Percentiles rank a stretch among this genome's conserved stretches.
Evolutionary conservation across 257 asterid genomes (phyloP).

Genomic region (Gynochthodes officinalis): DNA sequence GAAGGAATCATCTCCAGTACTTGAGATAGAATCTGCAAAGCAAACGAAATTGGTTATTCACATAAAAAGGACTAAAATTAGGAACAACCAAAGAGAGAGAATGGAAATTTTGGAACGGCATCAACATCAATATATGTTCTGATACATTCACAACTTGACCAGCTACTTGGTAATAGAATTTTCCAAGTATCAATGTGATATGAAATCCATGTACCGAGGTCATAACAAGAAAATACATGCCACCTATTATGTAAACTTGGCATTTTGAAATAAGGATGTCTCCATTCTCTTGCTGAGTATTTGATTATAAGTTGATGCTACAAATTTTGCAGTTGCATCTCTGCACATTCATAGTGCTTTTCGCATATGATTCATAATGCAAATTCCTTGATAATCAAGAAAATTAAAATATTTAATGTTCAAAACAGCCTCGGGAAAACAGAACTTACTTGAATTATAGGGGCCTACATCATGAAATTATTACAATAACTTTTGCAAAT

Average conservation of each 20-base stretch:
- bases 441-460: not conserved
- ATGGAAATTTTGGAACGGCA: not conserved
- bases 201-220: no score
- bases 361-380: not conserved
- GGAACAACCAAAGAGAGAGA: constrained; percentile 3
- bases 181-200: not conserved
- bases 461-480: not conserved
- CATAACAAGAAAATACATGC: not conserved
- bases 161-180: not conserved
- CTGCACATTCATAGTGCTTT: not conserved
- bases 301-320: not conserved
- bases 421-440: not conserved
- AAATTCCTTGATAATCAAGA: not conserved
- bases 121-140: not conserved
- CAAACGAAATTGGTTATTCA: constrained; percentile 19
- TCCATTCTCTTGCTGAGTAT: not conserved
- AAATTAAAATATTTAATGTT: not conserved
- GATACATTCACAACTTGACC: not conserved
- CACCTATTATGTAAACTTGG: not conserved
- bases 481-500: not conserved
- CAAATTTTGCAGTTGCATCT: not conserved
- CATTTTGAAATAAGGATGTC: not conserved
- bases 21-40: constrained; percentile 59
- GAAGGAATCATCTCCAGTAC: constrained; percentile 78
- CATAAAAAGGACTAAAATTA: constrained; percentile 1